Evolutionary conservation across 345 rosid genomes (phyloP), one percentile per base, ranked within the genome.

Genomic region (Cardamine resedifolia): DNA sequence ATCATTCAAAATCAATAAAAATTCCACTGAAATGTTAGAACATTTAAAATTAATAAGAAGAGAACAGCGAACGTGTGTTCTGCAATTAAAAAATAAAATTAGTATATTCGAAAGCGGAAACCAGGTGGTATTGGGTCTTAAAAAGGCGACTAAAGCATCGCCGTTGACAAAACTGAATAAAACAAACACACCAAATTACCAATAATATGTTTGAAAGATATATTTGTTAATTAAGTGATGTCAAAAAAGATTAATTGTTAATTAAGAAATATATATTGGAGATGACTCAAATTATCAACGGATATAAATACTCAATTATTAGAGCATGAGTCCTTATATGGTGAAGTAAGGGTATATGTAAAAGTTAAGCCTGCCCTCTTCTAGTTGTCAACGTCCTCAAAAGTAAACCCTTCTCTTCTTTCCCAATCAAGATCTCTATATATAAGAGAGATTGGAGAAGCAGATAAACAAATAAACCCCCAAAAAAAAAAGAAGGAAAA

Each of bases 151-250:
- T 30, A 38, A 49, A 43, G 18, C 15, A 47, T 68, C 19, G 18
- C 23, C 70, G 79, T 75, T 75, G 79, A 75, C 79, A 26, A 69
- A 44, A 53, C 15, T 61, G 65, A 75, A 75, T 68, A 52, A 75
- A 75, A 68, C 64, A 75, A 75, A 61, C 15, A 75, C 34, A 68
- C 58, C 18, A 44, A 2, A 75, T 59, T 21, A 68, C 16, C 68
- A 51, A 69, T 63, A 62, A 68, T 56, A 31, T 33, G 31, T 33
- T 45, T 60, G 15, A 39, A 55, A 73, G 51, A 58, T 65, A 58
- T 74, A 50, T 18, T 74, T 73, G 7, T 64, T 53, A 44, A 31
- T 33, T 3, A 56, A 34, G 45, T 59, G 65, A 59, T 39, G 65
- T 59, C 64, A 36, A 55, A 56, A 59, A 43, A 4, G 7, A 39